These are phyloP conservation scores for Malassezia dermatis DNA, from an alignment of 1,284 basidiomycete species.

Conservation along the genomic window DNA sequence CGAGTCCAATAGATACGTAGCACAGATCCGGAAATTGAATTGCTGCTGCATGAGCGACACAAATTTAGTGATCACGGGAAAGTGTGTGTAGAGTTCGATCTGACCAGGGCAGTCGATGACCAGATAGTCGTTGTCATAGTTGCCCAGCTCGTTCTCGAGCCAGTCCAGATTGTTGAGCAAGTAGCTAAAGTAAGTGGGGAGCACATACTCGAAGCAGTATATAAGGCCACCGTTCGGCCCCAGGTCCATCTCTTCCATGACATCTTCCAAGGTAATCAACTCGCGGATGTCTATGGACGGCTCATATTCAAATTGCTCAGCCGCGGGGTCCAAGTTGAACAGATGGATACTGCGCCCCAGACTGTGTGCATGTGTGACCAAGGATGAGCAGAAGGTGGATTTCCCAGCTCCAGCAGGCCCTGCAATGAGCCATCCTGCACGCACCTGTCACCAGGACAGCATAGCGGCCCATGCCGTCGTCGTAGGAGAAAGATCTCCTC, in stretches of 20 bases:
- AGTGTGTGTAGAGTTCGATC: constrained; percentile 97
- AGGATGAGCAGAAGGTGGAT: constrained; percentile 80
- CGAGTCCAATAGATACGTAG: constrained; percentile 77
- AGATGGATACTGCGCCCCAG: constrained; percentile 77
- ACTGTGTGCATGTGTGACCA: constrained; percentile 79
- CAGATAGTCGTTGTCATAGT: constrained; percentile 88
- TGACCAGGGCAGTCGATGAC: constrained; percentile 97
- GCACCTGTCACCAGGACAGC: constrained; percentile 28
- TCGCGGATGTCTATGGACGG: constrained; percentile 91
- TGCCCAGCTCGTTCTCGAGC: constrained; percentile 90
- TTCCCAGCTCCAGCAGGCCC: constrained; percentile 96
- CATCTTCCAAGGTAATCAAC: constrained; percentile 82
- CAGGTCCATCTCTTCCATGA: constrained; percentile 88
- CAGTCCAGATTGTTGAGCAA: constrained; percentile 94
- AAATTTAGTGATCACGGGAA: constrained; percentile 83
- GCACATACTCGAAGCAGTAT: constrained; percentile 90
- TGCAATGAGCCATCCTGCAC: constrained; percentile 33
- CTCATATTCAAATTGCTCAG: constrained; percentile 82
- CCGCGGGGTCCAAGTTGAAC: constrained; percentile 95
- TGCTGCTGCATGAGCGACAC: constrained; percentile 54
- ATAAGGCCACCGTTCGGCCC: constrained; percentile 95
- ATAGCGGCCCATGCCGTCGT: constrained; percentile 29
- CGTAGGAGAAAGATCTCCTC: neutral
- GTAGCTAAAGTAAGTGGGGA: constrained; percentile 57
- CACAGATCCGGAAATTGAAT: constrained; percentile 43